Base-by-base conservation (phyloP, 495 filamentous ascomycete genomes). In the Podospora sp. region DNA sequence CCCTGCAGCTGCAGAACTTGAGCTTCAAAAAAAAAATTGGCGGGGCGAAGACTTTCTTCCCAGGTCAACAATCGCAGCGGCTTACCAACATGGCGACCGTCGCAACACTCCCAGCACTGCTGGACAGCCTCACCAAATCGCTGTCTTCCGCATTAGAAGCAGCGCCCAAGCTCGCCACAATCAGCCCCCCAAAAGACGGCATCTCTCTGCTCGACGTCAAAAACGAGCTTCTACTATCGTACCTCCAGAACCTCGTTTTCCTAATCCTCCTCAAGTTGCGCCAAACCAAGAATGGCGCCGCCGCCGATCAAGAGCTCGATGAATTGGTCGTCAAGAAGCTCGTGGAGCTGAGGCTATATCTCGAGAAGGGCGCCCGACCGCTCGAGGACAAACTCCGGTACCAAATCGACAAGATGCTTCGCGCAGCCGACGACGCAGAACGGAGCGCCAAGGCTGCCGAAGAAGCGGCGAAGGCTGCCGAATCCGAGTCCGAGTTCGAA, bases 141-240 rank as follows among this genome's bases (percentile, higher is more conserved):
- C 75, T 96, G 0, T 78, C 77, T 2, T 86, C 86, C 8, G 83
- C 90, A 1, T 75, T 80, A 16, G 83, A 89, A 52, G 87, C 88
- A 1, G 77, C 93, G 2, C 88, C 89, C 9, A 86, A 87, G 55
- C 67, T 86, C 12, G 61, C 79, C 4, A 76, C 88, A 56, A 73
- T 89, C 52, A 77, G 81, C 14, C 85, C 91, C 6, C 89, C 92
- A 9, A 83, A 88, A 70, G 88, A 97, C 68, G 94, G 94, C 68
- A 94, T 99, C 59, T 97, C 95, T 1, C 89, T 99, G 6, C 88
- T 99, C 72, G 92, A 97, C 74, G 86, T 90, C 61, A 99, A 99
- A 77, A 97, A 92, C 82, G 96, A 99, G 68, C 85, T 98, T 20
- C 87, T 99, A 16, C 90, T 99, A 52, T 93, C 96, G 1, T 99